phyloP scores from a whole-genome alignment of 2,329 filamentous ascomycete genomes.

The Phaeosphaeriaceae sp. region DNA sequence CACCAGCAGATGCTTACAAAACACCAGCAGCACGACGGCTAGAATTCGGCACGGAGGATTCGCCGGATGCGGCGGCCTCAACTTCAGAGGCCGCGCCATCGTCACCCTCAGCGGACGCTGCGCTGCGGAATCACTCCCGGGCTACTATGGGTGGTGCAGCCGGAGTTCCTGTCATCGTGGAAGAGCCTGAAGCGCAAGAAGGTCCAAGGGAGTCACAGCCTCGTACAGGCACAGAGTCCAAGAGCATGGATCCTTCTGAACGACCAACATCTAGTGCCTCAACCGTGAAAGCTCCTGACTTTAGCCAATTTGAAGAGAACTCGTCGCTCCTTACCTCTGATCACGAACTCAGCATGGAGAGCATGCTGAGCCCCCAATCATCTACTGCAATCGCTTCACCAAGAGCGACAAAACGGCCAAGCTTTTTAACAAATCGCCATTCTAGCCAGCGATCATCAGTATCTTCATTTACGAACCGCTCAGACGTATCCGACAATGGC shows the following conservation, averaged over 20 bases:
- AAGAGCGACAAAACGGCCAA: conserved; percentile 55
- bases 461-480: conserved; percentile 61
- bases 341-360: conserved; percentile 40
- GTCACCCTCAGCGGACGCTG: conserved; percentile 52
- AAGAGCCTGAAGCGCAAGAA: conserved; percentile 2
- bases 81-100: conserved; percentile 47
- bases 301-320: conserved; percentile 34
- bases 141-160: conserved; percentile 8
- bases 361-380: conserved; percentile 25
- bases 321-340: conserved; percentile 38
- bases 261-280: conserved; percentile 49
- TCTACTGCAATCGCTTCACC: conserved; percentile 28
- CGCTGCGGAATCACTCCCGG: conserved; percentile 38
- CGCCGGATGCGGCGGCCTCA: conserved; percentile 33
- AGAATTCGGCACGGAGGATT: conserved; percentile 34
- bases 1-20: conserved; percentile 52
- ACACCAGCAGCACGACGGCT: conserved; percentile 44
- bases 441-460: conserved; percentile 65
- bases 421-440: conserved; percentile 62
- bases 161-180: not conserved
- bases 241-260: conserved; percentile 28
- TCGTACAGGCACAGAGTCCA: conserved; percentile 16
- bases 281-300: conserved; percentile 48
- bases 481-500: conserved; percentile 63
- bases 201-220: conserved; percentile 9